These are phyloP conservation scores for Microsporum canis DNA, from an alignment of 2,329 filamentous ascomycete genomes.

Conservation along the genomic window DNA sequence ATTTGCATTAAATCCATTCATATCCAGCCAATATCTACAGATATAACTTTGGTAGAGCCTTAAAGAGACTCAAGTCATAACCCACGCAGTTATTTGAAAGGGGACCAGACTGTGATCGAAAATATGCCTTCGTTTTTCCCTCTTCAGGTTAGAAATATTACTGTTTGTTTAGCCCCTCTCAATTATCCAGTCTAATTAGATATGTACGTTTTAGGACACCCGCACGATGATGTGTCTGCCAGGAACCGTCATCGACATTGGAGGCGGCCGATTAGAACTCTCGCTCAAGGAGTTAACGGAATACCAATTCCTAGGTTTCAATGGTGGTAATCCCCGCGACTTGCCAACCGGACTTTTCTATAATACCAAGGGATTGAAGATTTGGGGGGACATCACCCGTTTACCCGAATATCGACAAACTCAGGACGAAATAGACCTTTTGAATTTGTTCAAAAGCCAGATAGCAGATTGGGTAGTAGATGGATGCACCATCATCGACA, in stretches of 20 bases:
- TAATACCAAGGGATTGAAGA: not conserved
- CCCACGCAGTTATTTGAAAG: not conserved
- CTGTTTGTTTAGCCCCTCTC: not conserved
- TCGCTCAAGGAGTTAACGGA: not conserved
- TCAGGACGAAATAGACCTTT: conserved; percentile 4
- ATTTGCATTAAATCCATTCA: not conserved
- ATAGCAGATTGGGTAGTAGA: not conserved
- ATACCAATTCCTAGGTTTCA: not conserved
- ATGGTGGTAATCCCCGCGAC: not conserved
- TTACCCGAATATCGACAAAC: conserved; percentile 4
- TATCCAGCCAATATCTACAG: not conserved
- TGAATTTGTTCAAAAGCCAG: not conserved
- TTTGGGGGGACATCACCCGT: conserved; percentile 1
- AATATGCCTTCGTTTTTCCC: not conserved
- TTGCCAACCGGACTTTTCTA: conserved; percentile 4
- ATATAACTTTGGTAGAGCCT: not conserved
- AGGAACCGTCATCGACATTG: conserved; percentile 11
- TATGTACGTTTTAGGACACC: not conserved
- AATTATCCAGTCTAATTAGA: not conserved
- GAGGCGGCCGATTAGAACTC: not conserved
- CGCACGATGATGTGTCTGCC: not conserved
- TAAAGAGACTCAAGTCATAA: not conserved
- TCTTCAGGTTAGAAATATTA: not conserved
- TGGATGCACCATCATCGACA: conserved; percentile 3
- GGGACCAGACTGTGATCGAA: not conserved